A percentile compares a stretch with the other conserved stretches of the same genome.
Conservation (phyloP, 768 basidiomycete genomes). For the Leccinum uliginosum region DNA sequence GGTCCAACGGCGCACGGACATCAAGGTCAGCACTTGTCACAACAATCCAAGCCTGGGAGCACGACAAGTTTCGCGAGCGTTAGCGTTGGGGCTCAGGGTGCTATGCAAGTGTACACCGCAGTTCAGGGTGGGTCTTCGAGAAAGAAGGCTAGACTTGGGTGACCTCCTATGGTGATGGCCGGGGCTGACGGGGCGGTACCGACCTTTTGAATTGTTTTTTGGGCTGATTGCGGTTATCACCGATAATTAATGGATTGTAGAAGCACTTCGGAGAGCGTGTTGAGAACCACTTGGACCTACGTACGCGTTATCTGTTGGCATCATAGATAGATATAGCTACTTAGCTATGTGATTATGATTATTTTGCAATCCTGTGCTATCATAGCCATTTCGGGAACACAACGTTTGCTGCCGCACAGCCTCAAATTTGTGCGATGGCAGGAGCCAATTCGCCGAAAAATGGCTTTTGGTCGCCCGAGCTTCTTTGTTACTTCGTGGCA, state of each 20-base stretch:
- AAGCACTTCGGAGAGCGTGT: background rate
- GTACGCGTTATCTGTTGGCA: background rate
- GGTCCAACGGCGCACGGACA: conserved; percentile 44
- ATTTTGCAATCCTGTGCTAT: conserved; percentile 12
- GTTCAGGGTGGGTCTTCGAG: conserved; percentile 38
- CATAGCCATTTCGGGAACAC: background rate
- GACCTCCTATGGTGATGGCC: conserved; percentile 1
- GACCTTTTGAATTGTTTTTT: background rate
- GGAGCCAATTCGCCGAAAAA: conserved; percentile 23
- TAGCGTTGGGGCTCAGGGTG: conserved; percentile 46
- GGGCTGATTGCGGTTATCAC: background rate
- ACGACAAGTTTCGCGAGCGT: conserved; percentile 59
- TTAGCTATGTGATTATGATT: too few species aligned
- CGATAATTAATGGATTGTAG: background rate
- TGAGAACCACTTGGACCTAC: background rate
- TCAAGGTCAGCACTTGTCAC: conserved; percentile 38
- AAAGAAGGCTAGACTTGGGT: conserved; percentile 61
- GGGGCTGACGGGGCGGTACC: background rate
- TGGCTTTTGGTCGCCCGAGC: conserved; percentile 28
- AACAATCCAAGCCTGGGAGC: conserved; percentile 52
- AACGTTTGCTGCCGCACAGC: conserved; percentile 6
- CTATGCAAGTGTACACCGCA: conserved; percentile 26
- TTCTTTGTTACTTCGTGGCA: conserved; percentile 49
- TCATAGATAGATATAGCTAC: conserved; percentile 1
- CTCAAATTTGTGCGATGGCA: conserved; percentile 17